Conservation (phyloP, 352 stramenopile genomes). For the Phytophthora citrophthora region DNA sequence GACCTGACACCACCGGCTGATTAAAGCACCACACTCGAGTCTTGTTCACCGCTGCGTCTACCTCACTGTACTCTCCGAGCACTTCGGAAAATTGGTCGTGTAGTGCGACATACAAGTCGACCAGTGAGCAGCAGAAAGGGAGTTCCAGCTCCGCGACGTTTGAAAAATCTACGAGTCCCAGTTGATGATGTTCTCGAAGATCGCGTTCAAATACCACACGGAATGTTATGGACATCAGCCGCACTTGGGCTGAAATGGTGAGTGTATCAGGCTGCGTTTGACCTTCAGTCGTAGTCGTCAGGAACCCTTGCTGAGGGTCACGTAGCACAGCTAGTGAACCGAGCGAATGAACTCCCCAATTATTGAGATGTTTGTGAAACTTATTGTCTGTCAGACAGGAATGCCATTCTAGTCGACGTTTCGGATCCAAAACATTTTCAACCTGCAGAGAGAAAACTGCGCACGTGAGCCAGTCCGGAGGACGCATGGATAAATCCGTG, state of each 20-base stretch:
- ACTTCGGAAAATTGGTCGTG: constrained; percentile 32
- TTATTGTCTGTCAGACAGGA: constrained; percentile 86
- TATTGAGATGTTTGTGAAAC: constrained; percentile 76
- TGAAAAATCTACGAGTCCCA: constrained; percentile 66
- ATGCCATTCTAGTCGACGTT: constrained; percentile 75
- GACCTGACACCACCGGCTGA: constrained; percentile 72
- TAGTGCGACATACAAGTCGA: constrained; percentile 58
- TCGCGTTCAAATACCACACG: constrained; percentile 69
- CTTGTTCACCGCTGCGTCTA: constrained; percentile 29
- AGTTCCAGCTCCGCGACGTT: constrained; percentile 55
- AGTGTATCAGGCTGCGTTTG: constrained; percentile 49
- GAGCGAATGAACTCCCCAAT: constrained; percentile 84
- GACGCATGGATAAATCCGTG: constrained; percentile 64
- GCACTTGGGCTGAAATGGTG: constrained; percentile 67
- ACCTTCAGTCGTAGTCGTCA: constrained; percentile 23
- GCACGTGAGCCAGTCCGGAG: constrained; percentile 75
- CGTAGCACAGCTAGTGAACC: constrained; percentile 60
- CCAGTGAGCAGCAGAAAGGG: constrained; percentile 72
- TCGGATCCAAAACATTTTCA: constrained; percentile 50
- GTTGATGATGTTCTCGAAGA: constrained; percentile 51
- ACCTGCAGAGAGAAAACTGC: constrained; percentile 80
- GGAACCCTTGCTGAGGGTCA: constrained; percentile 60
- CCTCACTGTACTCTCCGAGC: constrained; percentile 28
- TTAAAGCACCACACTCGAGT: constrained; percentile 81
- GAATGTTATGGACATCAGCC: constrained; percentile 84